Base-by-base conservation (phyloP, 2,329 filamentous ascomycete genomes). In the Hortaea werneckii region DNA sequence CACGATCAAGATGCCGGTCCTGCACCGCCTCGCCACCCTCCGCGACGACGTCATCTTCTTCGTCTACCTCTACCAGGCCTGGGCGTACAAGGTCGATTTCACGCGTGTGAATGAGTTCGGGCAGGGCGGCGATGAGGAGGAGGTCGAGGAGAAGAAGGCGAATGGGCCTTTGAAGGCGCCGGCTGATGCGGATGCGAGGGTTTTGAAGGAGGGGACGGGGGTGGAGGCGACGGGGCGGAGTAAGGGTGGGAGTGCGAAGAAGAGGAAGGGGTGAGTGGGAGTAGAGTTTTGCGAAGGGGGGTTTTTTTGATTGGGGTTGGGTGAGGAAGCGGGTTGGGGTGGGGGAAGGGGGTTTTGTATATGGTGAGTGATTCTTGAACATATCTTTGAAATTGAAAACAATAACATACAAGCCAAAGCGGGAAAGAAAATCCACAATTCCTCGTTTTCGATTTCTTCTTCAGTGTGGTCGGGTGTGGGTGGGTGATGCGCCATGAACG, bases 21-120 rank as follows among this genome's bases (percentile, higher is more conserved):
- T 98, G 43, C 92, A 98, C 67, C 80, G 92, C 11, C 74, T 98
- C 42, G 88, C 92, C 0, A 96, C 92, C 0, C 77, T 98, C 52
- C 78, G 92, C 50, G 92, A 98, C 64, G 92, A 98, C 61, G 76
- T 98, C 54, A 96, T 98, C 63, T 98, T 98, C 76, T 98, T 98
- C 64, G 76, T 98, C 48, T 98, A 95, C 70, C 58, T 98, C 4
- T 98, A 98, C 69, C 92, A 98, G 71, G 79, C 83, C 50, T 98
- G 81, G 78, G 83, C 83, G 45, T 98, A 98, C 74, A 87, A 83
- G 69, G 76, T 92, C 50, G 92, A 98, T 66, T 92, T 90, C 69
- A 83, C 77, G 8, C 80, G 92, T 51, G 85, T 98, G 62, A 98
- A 98, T 66, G 92, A 98, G 67, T 98, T 96, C 63, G 92, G 92